Conservation (phyloP, 768 basidiomycete genomes). For the Pleurotus platypus region DNA sequence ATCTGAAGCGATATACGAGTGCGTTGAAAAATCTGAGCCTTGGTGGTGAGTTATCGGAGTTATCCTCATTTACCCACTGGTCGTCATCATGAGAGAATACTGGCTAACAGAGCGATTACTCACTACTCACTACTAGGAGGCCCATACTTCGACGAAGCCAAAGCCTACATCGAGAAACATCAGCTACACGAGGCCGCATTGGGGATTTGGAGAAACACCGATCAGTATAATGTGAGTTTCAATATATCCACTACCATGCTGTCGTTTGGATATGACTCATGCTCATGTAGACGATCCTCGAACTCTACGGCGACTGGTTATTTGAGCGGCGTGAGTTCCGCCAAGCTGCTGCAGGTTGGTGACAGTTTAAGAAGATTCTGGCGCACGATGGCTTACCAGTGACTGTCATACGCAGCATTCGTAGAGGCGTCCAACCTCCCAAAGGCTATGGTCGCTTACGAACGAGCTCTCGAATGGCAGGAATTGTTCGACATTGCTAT, state of each 20-base stretch:
- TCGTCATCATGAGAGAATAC: too few relatives aligned
- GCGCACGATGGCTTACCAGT: neutral
- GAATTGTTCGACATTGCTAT: slow-evolving; percentile 83
- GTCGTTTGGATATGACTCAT: slow-evolving; percentile 9
- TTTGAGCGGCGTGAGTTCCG: slow-evolving; percentile 81
- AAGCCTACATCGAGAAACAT: slow-evolving; percentile 76
- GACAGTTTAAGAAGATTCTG: too few relatives aligned
- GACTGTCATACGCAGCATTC: slow-evolving; percentile 50
- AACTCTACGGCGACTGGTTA: slow-evolving; percentile 82
- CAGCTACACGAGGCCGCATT: slow-evolving; percentile 73
- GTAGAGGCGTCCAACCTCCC: slow-evolving; percentile 54
- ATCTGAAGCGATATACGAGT: slow-evolving; percentile 71
- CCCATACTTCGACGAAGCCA: slow-evolving; percentile 74
- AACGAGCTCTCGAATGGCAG: slow-evolving; percentile 86
- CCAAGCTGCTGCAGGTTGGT: slow-evolving; percentile 77
- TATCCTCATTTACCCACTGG: neutral
- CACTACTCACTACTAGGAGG: slow-evolving; percentile 39
- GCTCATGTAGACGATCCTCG: slow-evolving; percentile 54
- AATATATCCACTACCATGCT: neutral
- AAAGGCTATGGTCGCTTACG: slow-evolving; percentile 86
- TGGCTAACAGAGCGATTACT: too few relatives aligned
- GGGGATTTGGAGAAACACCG: slow-evolving; percentile 65
- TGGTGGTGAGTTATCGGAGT: slow-evolving; percentile 49
- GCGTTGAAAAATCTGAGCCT: slow-evolving; percentile 73
- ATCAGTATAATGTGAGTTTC: slow-evolving; percentile 54